Percentiles rank a stretch among this genome's conserved stretches.
phyloP scores from a whole-genome alignment of 2,329 filamentous ascomycete species.

The Sphaerulina vaccinii region DNA sequence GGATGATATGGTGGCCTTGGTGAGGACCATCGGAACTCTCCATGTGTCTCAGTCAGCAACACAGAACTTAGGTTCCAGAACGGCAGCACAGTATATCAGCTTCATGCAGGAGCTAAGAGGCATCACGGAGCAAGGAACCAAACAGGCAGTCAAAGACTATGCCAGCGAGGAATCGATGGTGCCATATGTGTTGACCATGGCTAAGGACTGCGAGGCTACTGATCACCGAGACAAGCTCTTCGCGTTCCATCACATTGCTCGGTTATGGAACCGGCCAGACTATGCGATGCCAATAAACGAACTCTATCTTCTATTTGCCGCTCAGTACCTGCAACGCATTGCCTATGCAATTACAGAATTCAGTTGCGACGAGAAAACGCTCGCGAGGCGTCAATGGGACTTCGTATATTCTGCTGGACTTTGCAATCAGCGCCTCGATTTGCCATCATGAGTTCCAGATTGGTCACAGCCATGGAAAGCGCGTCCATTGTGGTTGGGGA shows the following conservation, averaged over 20 bases:
- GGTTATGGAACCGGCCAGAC: conserved; percentile 22
- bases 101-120: conserved; percentile 24
- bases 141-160: conserved; percentile 23
- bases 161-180: conserved; percentile 21
- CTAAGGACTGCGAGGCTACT: conserved; percentile 26
- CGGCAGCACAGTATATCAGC: conserved; percentile 20
- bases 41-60: conserved; percentile 10
- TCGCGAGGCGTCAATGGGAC: conserved; percentile 20
- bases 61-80: conserved; percentile 20
- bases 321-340: conserved; percentile 22
- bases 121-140: conserved; percentile 19
- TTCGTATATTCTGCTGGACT: conserved; percentile 21
- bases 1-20: conserved; percentile 23
- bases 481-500: conserved; percentile 20
- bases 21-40: conserved; percentile 15
- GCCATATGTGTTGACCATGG: conserved; percentile 20
- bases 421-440: conserved; percentile 20
- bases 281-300: conserved; percentile 20
- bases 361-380: conserved; percentile 20
- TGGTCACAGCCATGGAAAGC: conserved; percentile 23
- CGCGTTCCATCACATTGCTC: conserved; percentile 22
- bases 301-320: conserved; percentile 21
- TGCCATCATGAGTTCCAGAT: conserved; percentile 23
- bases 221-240: conserved; percentile 25
- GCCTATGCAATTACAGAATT: conserved; percentile 23